Evolutionary conservation across 1,284 basidiomycete genomes (phyloP).

Genomic region (Singerocomus inundabilis): DNA sequence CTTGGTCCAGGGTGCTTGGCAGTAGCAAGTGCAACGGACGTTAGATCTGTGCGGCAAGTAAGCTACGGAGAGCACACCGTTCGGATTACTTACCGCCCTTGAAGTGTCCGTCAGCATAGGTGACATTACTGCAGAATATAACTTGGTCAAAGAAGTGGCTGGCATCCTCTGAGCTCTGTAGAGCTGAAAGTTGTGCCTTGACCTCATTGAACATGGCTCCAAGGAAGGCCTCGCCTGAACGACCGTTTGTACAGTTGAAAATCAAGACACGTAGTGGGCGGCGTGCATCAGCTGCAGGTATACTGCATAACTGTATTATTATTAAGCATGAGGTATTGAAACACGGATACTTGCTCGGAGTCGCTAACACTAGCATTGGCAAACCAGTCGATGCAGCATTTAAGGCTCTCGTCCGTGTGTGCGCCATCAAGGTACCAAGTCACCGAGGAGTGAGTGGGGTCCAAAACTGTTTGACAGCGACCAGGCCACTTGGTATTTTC

Average conservation of each 20-base stretch:
- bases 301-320: constrained; percentile 10
- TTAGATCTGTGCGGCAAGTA: constrained; percentile 56
- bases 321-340: not conserved
- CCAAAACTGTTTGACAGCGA: constrained; percentile 84
- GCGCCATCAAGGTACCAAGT: constrained; percentile 96
- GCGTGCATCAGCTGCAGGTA: constrained; percentile 6
- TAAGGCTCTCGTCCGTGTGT: constrained; percentile 90
- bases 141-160: constrained; percentile 75
- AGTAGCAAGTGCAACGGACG: constrained; percentile 63
- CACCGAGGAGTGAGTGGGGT: constrained; percentile 48
- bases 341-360: constrained; percentile 25
- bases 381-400: constrained; percentile 89
- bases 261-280: constrained; percentile 63
- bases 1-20: constrained; percentile 66
- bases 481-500: constrained; percentile 87
- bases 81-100: constrained; percentile 73
- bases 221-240: constrained; percentile 78
- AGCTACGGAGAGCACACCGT: not conserved
- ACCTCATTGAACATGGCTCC: constrained; percentile 53
- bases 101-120: constrained; percentile 84
- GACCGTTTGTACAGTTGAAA: constrained; percentile 95
- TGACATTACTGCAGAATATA: constrained; percentile 96
- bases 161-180: constrained; percentile 38
- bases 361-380: constrained; percentile 53
- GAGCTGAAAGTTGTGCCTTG: constrained; percentile 44